Evolutionary conservation across 2,329 filamentous ascomycete genomes (phyloP).

Genomic region (Beauveria sp.): DNA sequence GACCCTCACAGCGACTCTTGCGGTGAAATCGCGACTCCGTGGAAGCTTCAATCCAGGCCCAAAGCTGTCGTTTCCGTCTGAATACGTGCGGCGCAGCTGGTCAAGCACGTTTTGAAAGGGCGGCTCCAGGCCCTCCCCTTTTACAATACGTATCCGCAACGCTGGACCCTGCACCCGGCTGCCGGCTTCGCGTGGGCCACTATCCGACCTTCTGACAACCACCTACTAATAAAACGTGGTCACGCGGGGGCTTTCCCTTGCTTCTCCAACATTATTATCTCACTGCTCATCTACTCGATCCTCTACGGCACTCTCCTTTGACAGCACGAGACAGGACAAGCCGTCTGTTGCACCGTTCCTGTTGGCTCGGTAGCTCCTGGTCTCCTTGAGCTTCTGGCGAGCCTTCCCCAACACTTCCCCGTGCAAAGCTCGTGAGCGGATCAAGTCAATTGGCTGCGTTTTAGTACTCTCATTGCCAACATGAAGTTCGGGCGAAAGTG

Average conservation of each 20-base stretch:
- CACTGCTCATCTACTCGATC: background rate
- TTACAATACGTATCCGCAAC: background rate
- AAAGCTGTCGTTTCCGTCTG: background rate
- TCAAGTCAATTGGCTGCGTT: background rate
- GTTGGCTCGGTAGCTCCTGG: background rate
- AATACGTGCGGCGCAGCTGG: background rate
- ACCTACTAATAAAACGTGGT: background rate
- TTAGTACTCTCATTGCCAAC: conserved; percentile 13
- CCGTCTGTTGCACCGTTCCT: background rate
- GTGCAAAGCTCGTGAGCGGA: background rate
- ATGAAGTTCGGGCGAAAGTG: conserved; percentile 62
- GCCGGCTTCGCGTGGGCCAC: background rate
- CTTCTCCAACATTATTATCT: background rate
- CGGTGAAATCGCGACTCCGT: background rate
- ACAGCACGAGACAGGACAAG: background rate
- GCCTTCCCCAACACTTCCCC: background rate
- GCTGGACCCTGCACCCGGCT: background rate
- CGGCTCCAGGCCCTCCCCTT: background rate
- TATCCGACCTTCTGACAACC: background rate
- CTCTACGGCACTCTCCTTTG: background rate
- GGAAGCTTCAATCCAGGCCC: background rate
- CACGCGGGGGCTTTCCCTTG: background rate
- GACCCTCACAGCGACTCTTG: background rate
- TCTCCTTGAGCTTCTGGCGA: background rate
- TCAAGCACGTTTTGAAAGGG: background rate